Percentiles rank a stretch among this genome's conserved stretches.
These are phyloP conservation scores for Candida labiduridarum DNA, from an alignment of 1,139 yeast species.

Conservation along the genomic window DNA sequence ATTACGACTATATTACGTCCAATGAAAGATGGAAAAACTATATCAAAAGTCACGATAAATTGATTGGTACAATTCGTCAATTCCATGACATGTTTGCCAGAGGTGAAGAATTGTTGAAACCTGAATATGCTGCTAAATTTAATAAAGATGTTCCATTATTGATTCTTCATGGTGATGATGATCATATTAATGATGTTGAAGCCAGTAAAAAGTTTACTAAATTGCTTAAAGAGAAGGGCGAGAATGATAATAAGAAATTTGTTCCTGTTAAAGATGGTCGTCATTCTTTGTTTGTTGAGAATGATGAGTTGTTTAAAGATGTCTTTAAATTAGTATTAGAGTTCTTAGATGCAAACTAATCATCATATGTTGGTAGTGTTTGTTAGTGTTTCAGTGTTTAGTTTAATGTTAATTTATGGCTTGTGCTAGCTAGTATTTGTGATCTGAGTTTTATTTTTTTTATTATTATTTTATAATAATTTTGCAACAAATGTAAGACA, in stretches of 20 bases:
- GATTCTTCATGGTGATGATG: constrained; percentile 46
- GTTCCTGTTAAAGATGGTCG: constrained; percentile 34
- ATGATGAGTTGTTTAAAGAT: constrained; percentile 34
- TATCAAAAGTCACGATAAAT: constrained; percentile 41
- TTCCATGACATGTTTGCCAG: constrained; percentile 67
- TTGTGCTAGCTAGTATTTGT: no score
- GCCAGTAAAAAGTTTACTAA: constrained; percentile 54
- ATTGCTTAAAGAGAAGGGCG: constrained; percentile 26
- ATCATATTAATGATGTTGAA: constrained; percentile 54
- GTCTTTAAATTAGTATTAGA: constrained; percentile 36
- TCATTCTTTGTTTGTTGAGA: constrained; percentile 52
- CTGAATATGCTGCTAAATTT: constrained; percentile 45
- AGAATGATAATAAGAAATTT: constrained; percentile 23
- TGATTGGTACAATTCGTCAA: constrained; percentile 44
- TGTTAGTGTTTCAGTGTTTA: no score
- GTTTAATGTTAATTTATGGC: no score
- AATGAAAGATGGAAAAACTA: constrained; percentile 52
- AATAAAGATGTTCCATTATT: constrained; percentile 48
- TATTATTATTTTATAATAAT: no score
- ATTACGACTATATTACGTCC: constrained; percentile 56
- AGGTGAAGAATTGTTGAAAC: constrained; percentile 54
- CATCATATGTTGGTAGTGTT: no score
- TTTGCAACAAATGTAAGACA: no score
- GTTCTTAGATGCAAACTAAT: constrained; percentile 34
- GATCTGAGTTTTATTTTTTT: no score